Evolutionary conservation across 148 eudicot genomes (phyloP), one percentile per base, ranked within the genome.

Genomic region (Camellia japonica): DNA sequence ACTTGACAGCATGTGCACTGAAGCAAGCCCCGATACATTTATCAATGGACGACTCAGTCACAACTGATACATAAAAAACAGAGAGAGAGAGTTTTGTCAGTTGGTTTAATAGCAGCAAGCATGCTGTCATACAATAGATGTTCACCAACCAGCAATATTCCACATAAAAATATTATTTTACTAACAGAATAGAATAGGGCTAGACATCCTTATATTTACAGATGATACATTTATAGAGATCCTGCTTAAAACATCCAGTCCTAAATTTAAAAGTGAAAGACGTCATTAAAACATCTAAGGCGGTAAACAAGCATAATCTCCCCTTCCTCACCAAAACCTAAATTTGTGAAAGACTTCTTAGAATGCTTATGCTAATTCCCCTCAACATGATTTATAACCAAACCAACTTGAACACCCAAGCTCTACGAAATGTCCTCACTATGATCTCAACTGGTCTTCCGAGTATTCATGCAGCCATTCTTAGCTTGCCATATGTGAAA

Each of bases 21-120:
- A 89, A 73, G 88, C 97, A 91, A 68, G 88, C 89, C 15, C 87
- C 89, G 8, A 88, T 82, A 61, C 95, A 91, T 81, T 86, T 88
- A 64, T 64, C 79, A 59, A 86, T 85, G 68, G 89, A 82, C 44
- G 92, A 87, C 62, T 89, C 87, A 0, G 89, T 85, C 67, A 92
- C 87, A 79, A 91, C 98, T 85, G 84, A 46, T 43, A 68, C 80
- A 77, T 46, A 52, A 55, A 47, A 77, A 63, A 73, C 55, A 30
- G 38, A 30, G 38, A 30, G 38, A 30, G 38, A 30, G 38, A 30
- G 38, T 0, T 1, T 30, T 15, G 66, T 49, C 54, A 63, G 66
- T 23, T 15, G 10, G n/a, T 41, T 49, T 62, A 16, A 66, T 70
- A 12, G n/a, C 12, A 19, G n/a, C 38, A 52, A 72, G 75, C 7